These are phyloP conservation scores for Euclidium syriacum DNA, from an alignment of 345 rosid species.

Conservation along the genomic window DNA sequence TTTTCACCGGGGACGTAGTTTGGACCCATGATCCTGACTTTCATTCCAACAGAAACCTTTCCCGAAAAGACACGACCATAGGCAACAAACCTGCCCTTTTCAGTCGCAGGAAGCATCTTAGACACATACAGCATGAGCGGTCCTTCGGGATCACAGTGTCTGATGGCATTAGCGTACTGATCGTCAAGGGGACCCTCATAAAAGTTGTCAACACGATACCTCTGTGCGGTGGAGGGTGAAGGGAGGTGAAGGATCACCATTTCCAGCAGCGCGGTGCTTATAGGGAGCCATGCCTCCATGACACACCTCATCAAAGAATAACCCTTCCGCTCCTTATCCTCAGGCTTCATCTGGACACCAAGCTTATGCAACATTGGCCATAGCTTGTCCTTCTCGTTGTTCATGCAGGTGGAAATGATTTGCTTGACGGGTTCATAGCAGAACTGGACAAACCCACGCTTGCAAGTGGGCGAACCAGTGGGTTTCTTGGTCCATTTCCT, in stretches of 20 bases:
- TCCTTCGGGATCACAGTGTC: constrained; percentile 58
- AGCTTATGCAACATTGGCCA: constrained; percentile 70
- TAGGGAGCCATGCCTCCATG: constrained; percentile 71
- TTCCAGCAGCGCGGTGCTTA: constrained; percentile 52
- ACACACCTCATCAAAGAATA: constrained; percentile 67
- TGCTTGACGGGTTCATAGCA: constrained; percentile 70
- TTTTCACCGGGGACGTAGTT: constrained; percentile 51
- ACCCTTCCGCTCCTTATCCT: constrained; percentile 57
- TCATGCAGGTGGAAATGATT: constrained; percentile 57
- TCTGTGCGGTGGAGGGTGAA: constrained; percentile 53
- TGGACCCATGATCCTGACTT: constrained; percentile 76
- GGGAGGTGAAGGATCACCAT: constrained; percentile 70
- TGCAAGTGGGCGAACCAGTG: too few species aligned
- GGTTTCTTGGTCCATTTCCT: constrained; percentile 60
- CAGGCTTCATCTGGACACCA: constrained; percentile 46
- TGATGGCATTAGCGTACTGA: constrained; percentile 46
- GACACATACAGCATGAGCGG: constrained; percentile 76
- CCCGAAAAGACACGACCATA: constrained; percentile 66
- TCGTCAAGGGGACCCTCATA: constrained; percentile 69
- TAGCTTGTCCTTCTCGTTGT: constrained; percentile 61
- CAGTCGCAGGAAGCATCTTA: constrained; percentile 73
- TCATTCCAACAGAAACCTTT: constrained; percentile 51
- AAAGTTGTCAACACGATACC: constrained; percentile 64
- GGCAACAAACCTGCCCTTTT: constrained; percentile 65
- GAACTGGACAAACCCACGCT: too few species aligned